Evolutionary conservation across 2,329 filamentous ascomycete genomes (phyloP), one percentile per base, ranked within the genome.

Genomic region (Aspergillus uvarum): DNA sequence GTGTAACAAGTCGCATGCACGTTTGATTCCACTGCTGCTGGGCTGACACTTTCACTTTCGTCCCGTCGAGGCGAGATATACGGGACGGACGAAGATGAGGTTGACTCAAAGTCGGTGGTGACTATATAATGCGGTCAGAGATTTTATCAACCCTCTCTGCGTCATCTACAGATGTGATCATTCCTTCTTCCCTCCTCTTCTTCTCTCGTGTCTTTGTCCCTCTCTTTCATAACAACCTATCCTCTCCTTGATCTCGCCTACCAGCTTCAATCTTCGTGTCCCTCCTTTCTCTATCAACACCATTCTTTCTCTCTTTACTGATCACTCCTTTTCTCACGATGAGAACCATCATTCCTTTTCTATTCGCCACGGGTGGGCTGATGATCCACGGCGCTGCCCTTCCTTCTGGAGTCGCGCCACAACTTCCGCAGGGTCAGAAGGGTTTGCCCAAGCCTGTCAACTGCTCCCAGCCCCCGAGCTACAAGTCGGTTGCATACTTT

Each of bases 401-500:
- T 19, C 38, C 38, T 7, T 19, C 38, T 19, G 14, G 38, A 44
- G 14, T 16, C 6, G 3, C 38, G 2, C 7, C 38, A 1, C 4
- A 4, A 19, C 14, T 44, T 4, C n/a, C 38, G 16, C 38, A n/a
- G 16, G 38, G 38, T 6, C 38, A 44, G 14, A 44, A n/a, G 1
- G 5, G 12, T 7, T 16, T 8, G 14, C 38, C 38, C 38, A 44
- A 44, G 38, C 38, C 38, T 19, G 38, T 19, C 38, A 44, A 44
- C 38, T 44, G 38, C 16, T 44, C 38, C 5, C 14, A 44, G 38
- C 14, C 38, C 16, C 38, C 14, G 38, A 44, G 16, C 38, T 63
- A 63, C 31, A 59, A 57, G 42, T 75, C 77, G 4, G 75, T 80
- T 35, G 76, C 74, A 29, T 81, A 81, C 66, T 81, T 76, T 64